Base-by-base conservation (phyloP, 176 grass and related monocot genomes). In the Microstegium vimineum region DNA sequence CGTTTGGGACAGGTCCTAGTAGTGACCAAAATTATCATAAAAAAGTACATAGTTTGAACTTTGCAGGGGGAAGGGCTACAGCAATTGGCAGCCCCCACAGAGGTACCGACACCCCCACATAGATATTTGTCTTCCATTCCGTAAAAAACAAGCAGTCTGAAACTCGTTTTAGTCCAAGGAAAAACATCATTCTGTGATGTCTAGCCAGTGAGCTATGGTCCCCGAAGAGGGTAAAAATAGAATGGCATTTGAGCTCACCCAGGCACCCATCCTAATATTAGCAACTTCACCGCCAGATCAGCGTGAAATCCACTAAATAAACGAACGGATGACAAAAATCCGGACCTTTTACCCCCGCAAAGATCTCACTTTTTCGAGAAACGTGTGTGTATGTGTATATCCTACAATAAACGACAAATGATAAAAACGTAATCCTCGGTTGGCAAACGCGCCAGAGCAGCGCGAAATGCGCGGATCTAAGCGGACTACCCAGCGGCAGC, bases 391-490 rank as follows among this genome's bases (percentile, higher is more conserved):
- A n/a, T n/a, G n/a, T n/a, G n/a, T 6, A 23, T 56, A 72, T 38
- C 45, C 63, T 52, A 43, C 26, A 26, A 60, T 23, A 74, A 56
- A 84, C 35, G 13, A 31, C 5, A 10, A 68, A 0, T 8, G 13
- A 8, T 57, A 61, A 34, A 5, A 84, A 22, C 61, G 41, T 30
- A 57, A 41, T 40, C 62, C 38, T 12, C 42, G 15, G 1, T 0
- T 13, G 13, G 60, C 18, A 69, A 62, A 20, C 62, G 35, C 10
- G 34, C 59, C 20, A 9, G 56, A 16, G 2, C 52, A 5, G 42
- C 69, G 36, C 8, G 30, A 73, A 72, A 68, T 16, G 60, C 23
- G 30, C 79, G 27, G 83, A 90, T 90, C 83, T 86, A 82, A 63
- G 4, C 32, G 33, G 56, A 37, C 31, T 27, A 40, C 12, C 74